Base-by-base conservation (phyloP, 192 early-diverging fungal species). In the Coemansia sp. region DNA sequence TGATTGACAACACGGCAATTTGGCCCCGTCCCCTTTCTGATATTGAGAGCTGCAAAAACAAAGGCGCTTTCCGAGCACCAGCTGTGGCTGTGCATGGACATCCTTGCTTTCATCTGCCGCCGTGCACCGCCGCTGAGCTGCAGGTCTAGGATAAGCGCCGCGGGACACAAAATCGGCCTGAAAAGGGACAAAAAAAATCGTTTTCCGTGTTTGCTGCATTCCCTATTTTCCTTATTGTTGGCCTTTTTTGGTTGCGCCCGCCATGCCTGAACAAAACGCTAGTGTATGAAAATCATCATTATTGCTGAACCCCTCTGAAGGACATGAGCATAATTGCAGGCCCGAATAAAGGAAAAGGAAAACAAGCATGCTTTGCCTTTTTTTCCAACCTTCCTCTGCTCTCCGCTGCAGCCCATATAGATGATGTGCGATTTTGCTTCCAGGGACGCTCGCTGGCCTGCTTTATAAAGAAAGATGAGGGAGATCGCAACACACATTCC, bases 121-220 rank as follows among this genome's bases (percentile, higher is more conserved):
- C 9, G 52, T 67, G 11, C 11, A 8, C 38, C 38, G 38, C 11
- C 38, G 38, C 38, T 40, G 14, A 29, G 42, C 38, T 61, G 64
- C 45, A 53, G 20, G 60, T 52, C 25, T 34, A 57, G 60, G 64
- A 66, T 57, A 15, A 66, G 55, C 48, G 20, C 19, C 48, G 40
- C 22, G 19, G 61, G 9, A 50, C 45, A 23, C 15, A 34, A 67
- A 63, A 64, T 63, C 60, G 38, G 53, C 43, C 20, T 57, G 50
- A 57, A 57, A 45, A 50, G 29, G 38, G 65, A 48, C 43, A 15
- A 58, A 48, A 62, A 63, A 63, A 48, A 56, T 53, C 58, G 48
- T 42, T 67, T 73, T 67, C 65, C 60, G 71, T 52, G 40, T 63
- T 63, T 60, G 71, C 48, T 67, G 71, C 71, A 73, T 25, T 61